phyloP scores from a whole-genome alignment of 1,284 basidiomycete species.

The Heterobasidion annosum region DNA sequence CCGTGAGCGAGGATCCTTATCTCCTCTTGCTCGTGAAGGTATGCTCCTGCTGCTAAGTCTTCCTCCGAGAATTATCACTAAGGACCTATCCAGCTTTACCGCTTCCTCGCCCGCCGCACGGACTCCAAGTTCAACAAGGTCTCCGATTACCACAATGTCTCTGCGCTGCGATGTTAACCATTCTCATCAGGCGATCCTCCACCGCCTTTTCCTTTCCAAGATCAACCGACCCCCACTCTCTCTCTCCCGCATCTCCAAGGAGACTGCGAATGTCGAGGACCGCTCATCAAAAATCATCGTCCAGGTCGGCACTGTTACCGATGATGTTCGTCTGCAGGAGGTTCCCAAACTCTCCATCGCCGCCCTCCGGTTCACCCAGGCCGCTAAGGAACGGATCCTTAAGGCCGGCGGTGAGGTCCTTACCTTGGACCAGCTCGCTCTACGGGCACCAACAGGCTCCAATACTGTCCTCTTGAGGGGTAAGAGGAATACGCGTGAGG shows the following conservation, averaged over 20 bases:
- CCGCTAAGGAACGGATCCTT: conserved; percentile 90
- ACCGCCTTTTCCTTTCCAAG: conserved; percentile 95
- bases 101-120: conserved; percentile 97
- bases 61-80: background rate
- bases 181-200: conserved; percentile 71
- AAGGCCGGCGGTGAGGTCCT: conserved; percentile 93
- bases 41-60: conserved; percentile 15
- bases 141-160: conserved; percentile 3
- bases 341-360: conserved; percentile 93
- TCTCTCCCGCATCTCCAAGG: conserved; percentile 82
- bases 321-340: conserved; percentile 85
- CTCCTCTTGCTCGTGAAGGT: conserved; percentile 98
- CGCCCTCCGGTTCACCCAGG: conserved; percentile 90
- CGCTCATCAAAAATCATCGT: conserved; percentile 83
- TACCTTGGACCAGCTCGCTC: conserved; percentile 95
- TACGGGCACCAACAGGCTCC: conserved; percentile 88
- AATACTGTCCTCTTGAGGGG: conserved; percentile 94
- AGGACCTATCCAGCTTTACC: conserved; percentile 71
- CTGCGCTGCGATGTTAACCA: conserved; percentile 9
- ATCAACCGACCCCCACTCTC: conserved; percentile 97
- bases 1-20: conserved; percentile 99
- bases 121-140: conserved; percentile 97
- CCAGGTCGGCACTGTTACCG: conserved; percentile 88
- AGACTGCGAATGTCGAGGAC: conserved; percentile 65
- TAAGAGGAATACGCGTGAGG: conserved; percentile 89